Conservation (phyloP, 805 yeast species). For the Huiozyma sinensis region DNA sequence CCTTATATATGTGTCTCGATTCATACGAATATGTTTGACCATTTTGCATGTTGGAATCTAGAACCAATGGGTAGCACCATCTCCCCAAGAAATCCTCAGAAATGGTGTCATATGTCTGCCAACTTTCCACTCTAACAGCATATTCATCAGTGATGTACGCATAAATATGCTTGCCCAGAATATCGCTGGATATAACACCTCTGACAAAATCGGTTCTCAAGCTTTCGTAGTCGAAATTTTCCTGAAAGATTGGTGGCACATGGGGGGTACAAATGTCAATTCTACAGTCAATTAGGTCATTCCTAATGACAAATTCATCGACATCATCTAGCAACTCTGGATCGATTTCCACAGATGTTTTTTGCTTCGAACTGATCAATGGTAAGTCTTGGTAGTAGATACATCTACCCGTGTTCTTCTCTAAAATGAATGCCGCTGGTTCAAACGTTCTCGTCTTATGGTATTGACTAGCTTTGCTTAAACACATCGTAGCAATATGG, state of each 20-base stretch:
- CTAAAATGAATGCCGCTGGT: constrained; percentile 78
- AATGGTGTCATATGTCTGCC: constrained; percentile 87
- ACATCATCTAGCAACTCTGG: constrained; percentile 71
- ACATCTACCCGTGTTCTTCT: constrained; percentile 63
- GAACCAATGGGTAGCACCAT: constrained; percentile 86
- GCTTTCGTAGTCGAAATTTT: constrained; percentile 87
- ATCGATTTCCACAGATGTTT: constrained; percentile 52
- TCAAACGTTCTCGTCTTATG: constrained; percentile 81
- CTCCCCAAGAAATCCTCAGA: constrained; percentile 83
- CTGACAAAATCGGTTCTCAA: constrained; percentile 79
- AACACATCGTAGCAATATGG: constrained; percentile 89
- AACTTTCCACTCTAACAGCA: constrained; percentile 91
- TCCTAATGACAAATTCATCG: constrained; percentile 69
- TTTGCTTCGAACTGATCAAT: constrained; percentile 35
- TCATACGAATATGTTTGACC: constrained; percentile 72
- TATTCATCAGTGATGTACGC: constrained; percentile 76
- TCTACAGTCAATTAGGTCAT: constrained; percentile 92
- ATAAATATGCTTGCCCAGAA: constrained; percentile 82
- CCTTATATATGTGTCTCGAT: constrained; percentile 81
- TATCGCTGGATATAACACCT: constrained; percentile 84
- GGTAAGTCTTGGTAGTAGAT: constrained; percentile 76
- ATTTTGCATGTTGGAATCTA: constrained; percentile 68
- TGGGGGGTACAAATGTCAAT: constrained; percentile 92
- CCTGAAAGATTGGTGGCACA: constrained; percentile 92
- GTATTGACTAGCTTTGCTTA: constrained; percentile 71